Base-by-base conservation (phyloP, 2,329 filamentous ascomycete genomes). In the Colletotrichum orbiculare region DNA sequence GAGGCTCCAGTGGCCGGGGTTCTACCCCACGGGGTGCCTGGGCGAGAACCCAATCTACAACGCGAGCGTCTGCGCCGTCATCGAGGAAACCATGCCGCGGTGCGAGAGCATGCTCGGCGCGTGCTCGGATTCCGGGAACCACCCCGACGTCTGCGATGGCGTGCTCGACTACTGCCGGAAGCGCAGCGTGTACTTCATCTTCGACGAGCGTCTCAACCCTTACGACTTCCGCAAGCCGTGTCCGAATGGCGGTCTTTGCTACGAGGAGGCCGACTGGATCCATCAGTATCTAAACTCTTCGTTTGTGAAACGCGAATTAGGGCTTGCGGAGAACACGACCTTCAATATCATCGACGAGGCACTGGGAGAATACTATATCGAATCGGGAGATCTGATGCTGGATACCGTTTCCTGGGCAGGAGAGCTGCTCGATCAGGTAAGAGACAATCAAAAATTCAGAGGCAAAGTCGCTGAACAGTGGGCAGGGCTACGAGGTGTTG, bases 1-100 rank as follows among this genome's bases (percentile, higher is more conserved):
- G 41, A 15, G 42, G 13, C 41, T 60, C 11, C 48, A 60, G 39
- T 60, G 57, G 49, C 57, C 57, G 4, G 57, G 57, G 15, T 54
- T 60, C 41, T 54, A 46, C 34, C 48, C 57, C 9, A 48, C 57
- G 4, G 57, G 49, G 33, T 60, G 57, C 34, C 8, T 34, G 9
- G 48, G 57, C 2, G 41, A 53, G 12, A 13, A 9, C 6, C 42
- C 57, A 3, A 7, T 54, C 39, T 54, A 38, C 57, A 60, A 54
- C 42, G 17, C 12, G 9, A 54, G 41, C 42, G 13, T 37, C 11
- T 60, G 57, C 15, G 15, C 57, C 34, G 35, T 39, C 35, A 43
- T 60, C 33, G 57, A 60, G 34, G 38, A 39, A 9, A 8, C n/a
- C 17, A 39, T 60, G 34, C 35, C 57, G 5, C 47, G 54, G 12